phyloP scores from a whole-genome alignment of 1,284 basidiomycete genomes.

The Tremellales sp. region DNA sequence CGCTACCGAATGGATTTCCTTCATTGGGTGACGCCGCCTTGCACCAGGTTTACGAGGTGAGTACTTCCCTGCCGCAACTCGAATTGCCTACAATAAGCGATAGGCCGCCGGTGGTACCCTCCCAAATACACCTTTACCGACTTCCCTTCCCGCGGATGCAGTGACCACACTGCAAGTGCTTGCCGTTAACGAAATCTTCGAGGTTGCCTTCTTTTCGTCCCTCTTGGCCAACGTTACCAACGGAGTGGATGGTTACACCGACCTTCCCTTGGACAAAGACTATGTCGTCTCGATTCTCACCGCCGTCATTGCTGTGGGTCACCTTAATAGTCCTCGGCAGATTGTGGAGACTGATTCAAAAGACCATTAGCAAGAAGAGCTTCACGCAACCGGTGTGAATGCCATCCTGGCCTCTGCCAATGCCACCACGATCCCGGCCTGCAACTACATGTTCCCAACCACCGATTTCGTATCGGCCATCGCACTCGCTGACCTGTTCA shows the following conservation, averaged over 20 bases:
- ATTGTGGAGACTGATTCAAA: background rate
- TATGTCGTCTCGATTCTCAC: slow-evolving; percentile 3
- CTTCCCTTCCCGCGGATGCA: slow-evolving; percentile 4
- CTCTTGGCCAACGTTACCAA: slow-evolving; percentile 9
- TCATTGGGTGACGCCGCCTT: background rate
- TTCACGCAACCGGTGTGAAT: slow-evolving; percentile 10
- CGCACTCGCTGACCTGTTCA: slow-evolving; percentile 8
- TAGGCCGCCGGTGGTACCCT: slow-evolving; percentile 9
- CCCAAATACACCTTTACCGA: slow-evolving; percentile 6
- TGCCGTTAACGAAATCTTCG: slow-evolving; percentile 11
- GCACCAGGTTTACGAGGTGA: slow-evolving; percentile 6
- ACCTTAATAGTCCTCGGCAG: too few species aligned
- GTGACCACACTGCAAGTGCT: slow-evolving; percentile 8
- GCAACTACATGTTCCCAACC: slow-evolving; percentile 13
- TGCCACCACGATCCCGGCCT: slow-evolving; percentile 8
- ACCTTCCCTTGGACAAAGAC: slow-evolving; percentile 7
- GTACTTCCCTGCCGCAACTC: background rate
- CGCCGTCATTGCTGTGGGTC: slow-evolving; percentile 6
- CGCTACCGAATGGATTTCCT: slow-evolving; percentile 10
- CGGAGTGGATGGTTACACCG: slow-evolving; percentile 10
- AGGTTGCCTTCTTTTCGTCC: slow-evolving; percentile 10
- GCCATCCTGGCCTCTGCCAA: slow-evolving; percentile 4
- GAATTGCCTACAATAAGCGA: background rate
- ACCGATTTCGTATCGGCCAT: slow-evolving; percentile 10
- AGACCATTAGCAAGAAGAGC: slow-evolving; percentile 8